These are phyloP conservation scores for Neonectria punicea DNA, from an alignment of 2,329 filamentous ascomycete genomes.

Conservation along the genomic window DNA sequence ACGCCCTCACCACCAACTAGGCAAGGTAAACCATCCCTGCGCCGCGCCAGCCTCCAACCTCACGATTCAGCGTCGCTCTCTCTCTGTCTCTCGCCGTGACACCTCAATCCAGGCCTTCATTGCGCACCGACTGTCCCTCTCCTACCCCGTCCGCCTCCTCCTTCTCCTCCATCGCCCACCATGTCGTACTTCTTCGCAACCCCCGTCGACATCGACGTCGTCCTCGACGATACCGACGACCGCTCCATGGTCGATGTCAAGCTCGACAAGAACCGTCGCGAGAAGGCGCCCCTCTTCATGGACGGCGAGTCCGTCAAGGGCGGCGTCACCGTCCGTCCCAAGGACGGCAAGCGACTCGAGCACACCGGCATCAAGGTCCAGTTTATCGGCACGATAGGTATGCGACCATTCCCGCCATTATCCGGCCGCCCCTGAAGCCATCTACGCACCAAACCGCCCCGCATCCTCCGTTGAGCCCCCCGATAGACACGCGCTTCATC, in stretches of 20 bases:
- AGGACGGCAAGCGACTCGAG: constrained; percentile 97
- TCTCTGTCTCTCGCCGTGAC: background rate
- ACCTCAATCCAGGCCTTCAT: background rate
- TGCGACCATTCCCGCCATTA: constrained; percentile 34
- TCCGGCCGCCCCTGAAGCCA: constrained; percentile 22
- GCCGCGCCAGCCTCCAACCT: constrained; percentile 36
- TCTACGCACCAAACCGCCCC: constrained; percentile 13
- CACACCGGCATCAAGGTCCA: constrained; percentile 99
- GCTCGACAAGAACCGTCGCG: constrained; percentile 96
- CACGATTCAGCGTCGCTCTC: constrained; percentile 18
- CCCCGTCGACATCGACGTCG: constrained; percentile 98
- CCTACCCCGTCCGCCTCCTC: background rate
- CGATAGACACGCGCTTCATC: constrained; percentile 10
- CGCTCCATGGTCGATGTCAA: constrained; percentile 97
- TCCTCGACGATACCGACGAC: constrained; percentile 94
- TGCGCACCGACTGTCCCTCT: constrained; percentile 7
- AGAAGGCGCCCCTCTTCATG: constrained; percentile 97
- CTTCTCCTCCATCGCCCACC: constrained; percentile 36
- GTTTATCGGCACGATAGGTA: constrained; percentile 98
- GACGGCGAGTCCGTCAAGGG: constrained; percentile 99
- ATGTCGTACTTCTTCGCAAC: constrained; percentile 99
- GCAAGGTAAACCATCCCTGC: constrained; percentile 27
- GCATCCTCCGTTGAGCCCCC: constrained; percentile 6
- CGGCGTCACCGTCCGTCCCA: constrained; percentile 91
- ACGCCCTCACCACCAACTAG: constrained; percentile 28